Percentiles rank a stretch among this genome's conserved stretches.
Evolutionary conservation across 805 yeast species (phyloP).

Genomic region (Clavispora carvajalis): DNA sequence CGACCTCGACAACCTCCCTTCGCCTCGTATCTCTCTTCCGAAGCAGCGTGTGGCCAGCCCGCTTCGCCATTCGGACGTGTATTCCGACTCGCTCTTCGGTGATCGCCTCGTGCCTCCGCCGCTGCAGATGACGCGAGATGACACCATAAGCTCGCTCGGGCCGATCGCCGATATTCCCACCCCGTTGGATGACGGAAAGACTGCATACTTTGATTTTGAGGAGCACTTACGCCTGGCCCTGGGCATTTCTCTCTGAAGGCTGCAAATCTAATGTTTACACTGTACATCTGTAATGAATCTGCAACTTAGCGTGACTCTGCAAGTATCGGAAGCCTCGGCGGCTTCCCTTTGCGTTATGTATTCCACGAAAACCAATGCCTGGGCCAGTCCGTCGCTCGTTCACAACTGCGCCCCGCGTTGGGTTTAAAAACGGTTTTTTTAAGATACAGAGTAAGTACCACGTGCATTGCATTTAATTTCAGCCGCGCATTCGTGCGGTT

Average conservation of each 20-base stretch:
- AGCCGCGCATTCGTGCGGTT: no score
- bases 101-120: background rate
- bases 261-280: no score
- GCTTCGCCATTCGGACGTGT: background rate
- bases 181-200: constrained; percentile 18
- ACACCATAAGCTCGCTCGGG: constrained; percentile 10
- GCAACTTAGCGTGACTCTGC: no score
- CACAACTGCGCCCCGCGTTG: no score
- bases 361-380: no score
- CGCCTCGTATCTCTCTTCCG: background rate
- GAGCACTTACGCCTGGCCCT: background rate
- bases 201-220: background rate
- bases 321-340: no score
- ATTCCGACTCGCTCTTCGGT: background rate
- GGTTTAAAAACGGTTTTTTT: no score
- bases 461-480: no score
- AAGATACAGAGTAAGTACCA: no score
- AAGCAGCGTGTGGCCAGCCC: background rate
- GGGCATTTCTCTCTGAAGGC: background rate
- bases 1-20: background rate
- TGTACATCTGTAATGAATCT: no score
- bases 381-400: no score
- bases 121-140: background rate
- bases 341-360: no score
- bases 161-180: constrained; percentile 24